Evolutionary conservation across 371 early-diverging fungal genomes (phyloP).

Genomic region (Mucor plumbeus): DNA sequence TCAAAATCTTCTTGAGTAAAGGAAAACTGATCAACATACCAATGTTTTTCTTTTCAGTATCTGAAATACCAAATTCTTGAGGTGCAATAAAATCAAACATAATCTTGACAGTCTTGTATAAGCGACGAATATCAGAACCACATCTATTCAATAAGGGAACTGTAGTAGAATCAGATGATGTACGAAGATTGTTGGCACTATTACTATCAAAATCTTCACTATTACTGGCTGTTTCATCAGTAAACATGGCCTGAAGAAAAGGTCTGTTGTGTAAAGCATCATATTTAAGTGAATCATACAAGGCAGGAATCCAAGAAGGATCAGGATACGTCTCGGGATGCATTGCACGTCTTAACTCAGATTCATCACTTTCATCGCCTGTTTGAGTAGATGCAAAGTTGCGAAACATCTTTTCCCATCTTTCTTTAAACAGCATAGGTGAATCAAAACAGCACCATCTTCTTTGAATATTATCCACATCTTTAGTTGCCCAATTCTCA

Average conservation of each 20-base stretch:
- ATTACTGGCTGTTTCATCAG: conserved; percentile 27
- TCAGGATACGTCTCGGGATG: conserved; percentile 54
- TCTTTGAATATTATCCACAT: conserved; percentile 63
- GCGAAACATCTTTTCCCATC: conserved; percentile 94
- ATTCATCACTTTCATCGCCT: conserved; percentile 20
- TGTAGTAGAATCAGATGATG: conserved; percentile 5
- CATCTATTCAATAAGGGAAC: conserved; percentile 15
- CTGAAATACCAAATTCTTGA: conserved; percentile 89
- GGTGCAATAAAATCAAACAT: conserved; percentile 94
- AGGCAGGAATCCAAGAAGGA: conserved; percentile 90
- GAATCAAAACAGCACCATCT: conserved; percentile 86
- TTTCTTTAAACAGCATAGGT: conserved; percentile 79
- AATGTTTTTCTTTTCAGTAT: conserved; percentile 84
- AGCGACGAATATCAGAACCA: conserved; percentile 53
- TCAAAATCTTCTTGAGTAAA: conserved; percentile 77
- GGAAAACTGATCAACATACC: conserved; percentile 79
- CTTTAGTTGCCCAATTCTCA: conserved; percentile 68
- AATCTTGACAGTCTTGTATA: conserved; percentile 81
- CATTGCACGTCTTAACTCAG: conserved; percentile 12
- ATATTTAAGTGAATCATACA: conserved; percentile 95
- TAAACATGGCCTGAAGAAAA: conserved; percentile 77
- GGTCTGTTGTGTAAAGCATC: conserved; percentile 94
- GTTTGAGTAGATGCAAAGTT: conserved; percentile 68
- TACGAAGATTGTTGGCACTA: conserved; percentile 7
- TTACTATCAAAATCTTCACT: neutral